Base-by-base conservation (phyloP, 306 rosid genomes). In the Herpetospermum pedunculosum region DNA sequence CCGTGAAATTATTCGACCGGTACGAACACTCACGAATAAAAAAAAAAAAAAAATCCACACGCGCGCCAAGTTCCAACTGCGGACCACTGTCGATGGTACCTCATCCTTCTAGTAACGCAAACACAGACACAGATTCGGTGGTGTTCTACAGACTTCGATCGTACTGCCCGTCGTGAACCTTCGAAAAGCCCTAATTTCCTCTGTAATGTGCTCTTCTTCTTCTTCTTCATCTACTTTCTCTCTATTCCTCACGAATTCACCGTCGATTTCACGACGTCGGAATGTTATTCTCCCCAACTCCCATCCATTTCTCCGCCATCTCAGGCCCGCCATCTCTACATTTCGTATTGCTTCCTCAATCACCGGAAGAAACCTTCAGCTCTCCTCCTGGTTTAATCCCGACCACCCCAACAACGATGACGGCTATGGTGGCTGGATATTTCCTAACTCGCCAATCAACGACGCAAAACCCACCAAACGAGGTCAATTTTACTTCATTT, bases 381-480 rank as follows among this genome's bases (percentile, higher is more conserved):
- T 77, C 76, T 77, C 88, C 2, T 88, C 89, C 25, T 63, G 92
- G 54, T 58, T 64, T 75, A 88, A 18, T 76, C 80, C 12, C 49
- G 82, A 44, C 57, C 58, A 19, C 50, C 55, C 83, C 50, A 57
- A 37, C 43, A 9, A 57, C 78, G 77, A 59, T 40, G 81, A 69
- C 55, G 78, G 76, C 46, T 85, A 76, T 72, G 86, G 86, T 52
- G 97, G 97, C 4, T 89, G 97, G 97, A 87, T 81, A 44, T 7
- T 80, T 57, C 43, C 78, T 34, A 84, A 87, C 10, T 3, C 77
- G 58, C 89, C 90, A 21, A 29, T 67, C 67, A 81, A 0, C 30
- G 70, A 34, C 30, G 72, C 47, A 53, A 73, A 75, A 38, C 73
- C 29, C 30, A 72, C 40, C 50, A 73, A 72, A 44, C 79, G 69